These are phyloP conservation scores for Fraxinus quadrangulata DNA, from an alignment of 257 asterid species.

Conservation along the genomic window DNA sequence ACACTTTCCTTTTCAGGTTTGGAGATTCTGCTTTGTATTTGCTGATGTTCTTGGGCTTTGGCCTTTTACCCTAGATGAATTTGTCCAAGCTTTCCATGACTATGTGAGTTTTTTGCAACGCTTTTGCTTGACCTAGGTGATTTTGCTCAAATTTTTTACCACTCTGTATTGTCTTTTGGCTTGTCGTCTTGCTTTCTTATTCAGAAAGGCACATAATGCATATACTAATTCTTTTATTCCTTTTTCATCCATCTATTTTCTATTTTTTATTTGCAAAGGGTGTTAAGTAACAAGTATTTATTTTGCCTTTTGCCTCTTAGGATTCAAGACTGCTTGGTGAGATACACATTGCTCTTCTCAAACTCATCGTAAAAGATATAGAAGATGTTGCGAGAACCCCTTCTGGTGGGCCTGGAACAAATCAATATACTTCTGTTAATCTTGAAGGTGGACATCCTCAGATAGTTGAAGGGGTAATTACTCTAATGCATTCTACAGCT, in stretches of 20 bases:
- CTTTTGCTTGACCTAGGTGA: slow-evolving; percentile 14
- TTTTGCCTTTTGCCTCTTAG: slow-evolving; percentile 40
- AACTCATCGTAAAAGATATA: slow-evolving; percentile 83
- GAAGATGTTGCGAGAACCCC: slow-evolving; percentile 96
- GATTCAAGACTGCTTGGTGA: slow-evolving; percentile 93
- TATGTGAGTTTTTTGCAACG: slow-evolving; percentile 58
- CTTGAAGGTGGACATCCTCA: slow-evolving; percentile 99
- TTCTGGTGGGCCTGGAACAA: slow-evolving; percentile 98
- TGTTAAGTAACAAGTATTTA: slow-evolving; percentile 15
- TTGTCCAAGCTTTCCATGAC: slow-evolving; percentile 92
- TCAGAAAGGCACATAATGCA: background rate
- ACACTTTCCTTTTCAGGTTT: slow-evolving; percentile 58
- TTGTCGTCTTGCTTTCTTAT: slow-evolving; percentile 10
- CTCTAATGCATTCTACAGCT: slow-evolving; percentile 12
- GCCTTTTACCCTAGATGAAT: slow-evolving; percentile 98
- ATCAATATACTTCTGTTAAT: slow-evolving; percentile 89
- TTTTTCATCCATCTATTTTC: background rate
- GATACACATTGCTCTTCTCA: slow-evolving; percentile 74
- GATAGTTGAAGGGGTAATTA: slow-evolving; percentile 93
- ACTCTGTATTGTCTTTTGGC: background rate
- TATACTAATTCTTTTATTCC: background rate
- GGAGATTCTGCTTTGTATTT: slow-evolving; percentile 93
- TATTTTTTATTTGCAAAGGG: background rate
- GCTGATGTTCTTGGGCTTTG: slow-evolving; percentile 96
- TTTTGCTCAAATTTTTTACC: background rate